phyloP scores from a whole-genome alignment of 2,329 filamentous ascomycete genomes.

The Eutypella sp. region DNA sequence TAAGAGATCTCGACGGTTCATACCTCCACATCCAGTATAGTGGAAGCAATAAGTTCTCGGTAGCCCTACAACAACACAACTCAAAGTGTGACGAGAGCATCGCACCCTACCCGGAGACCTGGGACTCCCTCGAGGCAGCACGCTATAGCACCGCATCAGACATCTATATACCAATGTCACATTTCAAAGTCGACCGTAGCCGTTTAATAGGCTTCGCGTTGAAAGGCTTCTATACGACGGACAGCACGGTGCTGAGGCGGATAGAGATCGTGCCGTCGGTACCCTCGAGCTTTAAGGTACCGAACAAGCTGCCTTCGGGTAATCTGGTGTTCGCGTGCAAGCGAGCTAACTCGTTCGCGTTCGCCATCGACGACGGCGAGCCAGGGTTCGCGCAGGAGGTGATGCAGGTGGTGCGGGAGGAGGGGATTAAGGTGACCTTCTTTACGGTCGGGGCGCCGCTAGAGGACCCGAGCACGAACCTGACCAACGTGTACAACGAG shows the following conservation, averaged over 20 bases:
- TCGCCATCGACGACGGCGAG: conserved; percentile 66
- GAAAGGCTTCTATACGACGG: conserved; percentile 56
- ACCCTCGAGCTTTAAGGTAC: conserved; percentile 47
- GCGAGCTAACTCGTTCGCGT: conserved; percentile 64
- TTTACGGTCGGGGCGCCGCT: conserved; percentile 65
- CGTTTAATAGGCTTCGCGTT: conserved; percentile 56
- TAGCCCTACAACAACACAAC: conserved; percentile 65
- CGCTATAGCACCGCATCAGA: conserved; percentile 50
- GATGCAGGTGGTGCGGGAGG: conserved; percentile 56
- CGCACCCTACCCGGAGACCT: conserved; percentile 60
- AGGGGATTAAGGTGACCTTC: conserved; percentile 62
- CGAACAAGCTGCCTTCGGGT: conserved; percentile 56
- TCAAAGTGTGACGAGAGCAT: conserved; percentile 48
- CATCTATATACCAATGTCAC: conserved; percentile 62
- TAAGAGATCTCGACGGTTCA: conserved; percentile 47
- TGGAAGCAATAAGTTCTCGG: conserved; percentile 57
- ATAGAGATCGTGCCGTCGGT: conserved; percentile 57
- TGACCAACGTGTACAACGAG: conserved; percentile 59
- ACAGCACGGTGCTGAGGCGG: conserved; percentile 45
- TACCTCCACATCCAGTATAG: conserved; percentile 62
- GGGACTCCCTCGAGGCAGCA: conserved; percentile 61
- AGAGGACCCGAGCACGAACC: conserved; percentile 52
- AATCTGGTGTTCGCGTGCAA: conserved; percentile 59
- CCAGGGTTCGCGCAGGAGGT: conserved; percentile 55
- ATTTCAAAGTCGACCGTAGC: conserved; percentile 58